Percentiles rank a stretch among this genome's conserved stretches.
These are phyloP conservation scores for Dryadomyces quercus-mongolicae DNA, from an alignment of 2,329 filamentous ascomycete genomes.

Conservation along the genomic window DNA sequence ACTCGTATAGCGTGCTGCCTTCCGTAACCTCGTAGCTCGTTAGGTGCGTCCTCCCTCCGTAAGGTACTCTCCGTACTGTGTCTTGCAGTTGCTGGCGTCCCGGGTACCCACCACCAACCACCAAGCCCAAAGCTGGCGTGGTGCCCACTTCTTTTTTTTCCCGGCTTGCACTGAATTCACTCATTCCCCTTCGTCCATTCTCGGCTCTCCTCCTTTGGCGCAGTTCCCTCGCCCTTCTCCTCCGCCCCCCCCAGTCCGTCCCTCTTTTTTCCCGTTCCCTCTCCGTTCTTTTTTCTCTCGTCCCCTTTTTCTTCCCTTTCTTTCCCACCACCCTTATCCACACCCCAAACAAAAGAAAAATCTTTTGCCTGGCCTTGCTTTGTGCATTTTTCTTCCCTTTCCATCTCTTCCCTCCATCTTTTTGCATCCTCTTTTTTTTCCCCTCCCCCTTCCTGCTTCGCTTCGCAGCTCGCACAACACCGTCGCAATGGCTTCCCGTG, in stretches of 20 bases:
- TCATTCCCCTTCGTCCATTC: slow-evolving; percentile 14
- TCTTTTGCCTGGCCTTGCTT: slow-evolving; percentile 4
- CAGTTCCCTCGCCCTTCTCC: background rate
- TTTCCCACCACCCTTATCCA: slow-evolving; percentile 5
- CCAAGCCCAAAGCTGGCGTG: slow-evolving; percentile 1
- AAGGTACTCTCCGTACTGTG: background rate
- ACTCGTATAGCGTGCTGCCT: background rate
- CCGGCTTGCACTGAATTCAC: slow-evolving; percentile 12
- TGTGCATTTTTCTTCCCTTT: slow-evolving; percentile 4
- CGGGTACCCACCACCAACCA: slow-evolving; percentile 5
- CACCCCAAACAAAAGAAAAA: slow-evolving; percentile 8
- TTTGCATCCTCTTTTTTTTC: slow-evolving; percentile 14
- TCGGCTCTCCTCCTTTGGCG: slow-evolving; percentile 13
- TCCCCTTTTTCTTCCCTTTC: background rate
- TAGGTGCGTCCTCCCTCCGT: no score
- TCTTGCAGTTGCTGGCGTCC: slow-evolving; percentile 1
- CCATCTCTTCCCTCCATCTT: slow-evolving; percentile 9
- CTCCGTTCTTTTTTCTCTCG: slow-evolving; percentile 5
- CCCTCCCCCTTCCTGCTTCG: slow-evolving; percentile 23
- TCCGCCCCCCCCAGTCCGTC: slow-evolving; percentile 2
- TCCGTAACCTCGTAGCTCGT: background rate
- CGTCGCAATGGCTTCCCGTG: slow-evolving; percentile 71
- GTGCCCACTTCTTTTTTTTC: slow-evolving; percentile 10
- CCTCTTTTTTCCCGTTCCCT: slow-evolving; percentile 1
- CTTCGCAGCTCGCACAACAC: slow-evolving; percentile 27